Percentiles rank a stretch among this genome's conserved stretches.
Evolutionary conservation across 169 alveolate genomes (phyloP).

Genomic region (Plasmodium gallinaceum): DNA sequence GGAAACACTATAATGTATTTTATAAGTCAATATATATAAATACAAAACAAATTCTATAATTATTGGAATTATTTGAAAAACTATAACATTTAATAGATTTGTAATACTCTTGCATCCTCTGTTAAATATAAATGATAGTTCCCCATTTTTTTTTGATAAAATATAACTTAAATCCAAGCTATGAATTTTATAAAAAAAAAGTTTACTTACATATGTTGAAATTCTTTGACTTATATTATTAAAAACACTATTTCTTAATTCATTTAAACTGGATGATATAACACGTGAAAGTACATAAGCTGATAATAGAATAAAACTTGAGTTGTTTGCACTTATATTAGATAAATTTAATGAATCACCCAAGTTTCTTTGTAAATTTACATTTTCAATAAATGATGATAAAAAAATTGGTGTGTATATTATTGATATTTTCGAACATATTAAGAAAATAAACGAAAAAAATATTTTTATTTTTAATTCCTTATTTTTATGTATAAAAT

Average conservation of each 20-base stretch:
- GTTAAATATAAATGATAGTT: slow-evolving; percentile 81
- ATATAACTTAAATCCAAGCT: slow-evolving; percentile 83
- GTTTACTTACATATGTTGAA: slow-evolving; percentile 81
- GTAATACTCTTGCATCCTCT: slow-evolving; percentile 87
- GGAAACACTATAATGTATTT: slow-evolving; percentile 88
- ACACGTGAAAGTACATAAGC: slow-evolving; percentile 66
- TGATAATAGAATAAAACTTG: slow-evolving; percentile 37
- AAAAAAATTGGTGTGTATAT: slow-evolving; percentile 63
- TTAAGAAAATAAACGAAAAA: slow-evolving; percentile 57
- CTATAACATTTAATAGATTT: slow-evolving; percentile 82
- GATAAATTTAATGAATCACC: not conserved
- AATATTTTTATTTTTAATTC: slow-evolving; percentile 62
- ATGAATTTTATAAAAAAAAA: slow-evolving; percentile 85
- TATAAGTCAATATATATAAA: slow-evolving; percentile 85
- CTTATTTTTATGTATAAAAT: slow-evolving; percentile 68
- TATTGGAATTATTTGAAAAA: slow-evolving; percentile 87
- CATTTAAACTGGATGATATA: slow-evolving; percentile 78
- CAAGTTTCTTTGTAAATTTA: slow-evolving; percentile 56
- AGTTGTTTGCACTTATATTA: not conserved
- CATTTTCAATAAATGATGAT: slow-evolving; percentile 76
- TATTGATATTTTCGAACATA: slow-evolving; percentile 72
- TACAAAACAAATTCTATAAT: slow-evolving; percentile 88
- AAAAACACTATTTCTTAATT: slow-evolving; percentile 84
- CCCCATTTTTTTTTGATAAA: slow-evolving; percentile 84
- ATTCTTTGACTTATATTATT: slow-evolving; percentile 84